Conservation (phyloP, 495 filamentous ascomycete species). For the Penicillium daleae region DNA sequence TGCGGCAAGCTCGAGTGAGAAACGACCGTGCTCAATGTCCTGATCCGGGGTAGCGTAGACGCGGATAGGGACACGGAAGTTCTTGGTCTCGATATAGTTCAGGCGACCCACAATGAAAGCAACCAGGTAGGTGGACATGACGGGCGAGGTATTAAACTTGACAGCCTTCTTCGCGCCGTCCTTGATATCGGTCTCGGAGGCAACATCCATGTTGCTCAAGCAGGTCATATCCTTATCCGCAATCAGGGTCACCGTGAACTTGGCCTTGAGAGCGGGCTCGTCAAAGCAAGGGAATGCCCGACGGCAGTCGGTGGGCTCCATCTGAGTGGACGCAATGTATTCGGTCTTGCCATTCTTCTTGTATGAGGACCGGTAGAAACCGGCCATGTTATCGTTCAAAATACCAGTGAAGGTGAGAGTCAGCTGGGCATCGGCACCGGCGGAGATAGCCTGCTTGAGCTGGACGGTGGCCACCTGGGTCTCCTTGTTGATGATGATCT, state of each 20-base stretch:
- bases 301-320: conserved; percentile 69
- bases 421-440: conserved; percentile 62
- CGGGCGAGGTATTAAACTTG: conserved; percentile 66
- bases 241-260: conserved; percentile 66
- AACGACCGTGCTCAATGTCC: conserved; percentile 67
- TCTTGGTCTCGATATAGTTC: conserved; percentile 65
- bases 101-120: conserved; percentile 71
- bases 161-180: conserved; percentile 63
- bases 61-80: conserved; percentile 66
- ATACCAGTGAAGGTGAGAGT: conserved; percentile 63
- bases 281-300: conserved; percentile 73
- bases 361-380: conserved; percentile 71
- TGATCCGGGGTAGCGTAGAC: conserved; percentile 67
- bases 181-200: conserved; percentile 57
- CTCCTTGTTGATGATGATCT: conserved; percentile 60
- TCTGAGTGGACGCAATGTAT: conserved; percentile 67
- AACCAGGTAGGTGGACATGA: conserved; percentile 72
- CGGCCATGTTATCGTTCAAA: conserved; percentile 70
- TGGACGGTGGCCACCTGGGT: conserved; percentile 63
- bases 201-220: conserved; percentile 72
- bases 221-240: conserved; percentile 66
- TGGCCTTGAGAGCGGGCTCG: conserved; percentile 70
- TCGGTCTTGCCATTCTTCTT: conserved; percentile 60
- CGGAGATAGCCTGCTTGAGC: conserved; percentile 59
- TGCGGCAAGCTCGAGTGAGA: conserved; percentile 66